Conservation (phyloP, 371 early-diverging fungal genomes). For the Phascolomyces articulosus region DNA sequence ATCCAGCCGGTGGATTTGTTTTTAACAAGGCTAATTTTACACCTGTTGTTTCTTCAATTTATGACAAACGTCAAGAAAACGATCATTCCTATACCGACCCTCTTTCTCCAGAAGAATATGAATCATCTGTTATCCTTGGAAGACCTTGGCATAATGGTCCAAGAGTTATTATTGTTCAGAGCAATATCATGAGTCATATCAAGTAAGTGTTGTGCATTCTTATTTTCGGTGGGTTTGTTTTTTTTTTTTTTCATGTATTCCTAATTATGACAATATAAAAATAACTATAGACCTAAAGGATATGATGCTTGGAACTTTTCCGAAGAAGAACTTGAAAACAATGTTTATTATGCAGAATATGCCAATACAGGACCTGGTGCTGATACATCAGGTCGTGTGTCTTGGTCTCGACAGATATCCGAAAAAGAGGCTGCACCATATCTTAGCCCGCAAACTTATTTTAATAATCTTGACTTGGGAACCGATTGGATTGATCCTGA, state of each 20-base stretch:
- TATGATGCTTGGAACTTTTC: slow-evolving; percentile 16
- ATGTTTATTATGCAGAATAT: slow-evolving; percentile 15
- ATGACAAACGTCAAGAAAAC: slow-evolving; percentile 18
- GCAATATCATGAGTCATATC: slow-evolving; percentile 12
- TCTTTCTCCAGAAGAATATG: slow-evolving; percentile 7
- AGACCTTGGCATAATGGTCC: slow-evolving; percentile 19
- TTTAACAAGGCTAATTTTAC: slow-evolving; percentile 10
- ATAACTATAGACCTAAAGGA: slow-evolving; percentile 10
- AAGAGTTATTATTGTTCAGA: slow-evolving; percentile 8
- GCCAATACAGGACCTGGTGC: slow-evolving; percentile 14
- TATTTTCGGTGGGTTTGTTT: no score
- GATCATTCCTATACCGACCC: slow-evolving; percentile 15
- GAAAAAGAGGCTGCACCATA: slow-evolving; percentile 12
- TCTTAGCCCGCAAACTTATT: slow-evolving; percentile 7
- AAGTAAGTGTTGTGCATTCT: slow-evolving; percentile 13
- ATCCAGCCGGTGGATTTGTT: slow-evolving; percentile 12
- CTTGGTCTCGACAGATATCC: slow-evolving; percentile 10
- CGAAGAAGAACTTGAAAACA: slow-evolving; percentile 10
- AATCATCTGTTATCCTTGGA: slow-evolving; percentile 8
- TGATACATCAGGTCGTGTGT: slow-evolving; percentile 13
- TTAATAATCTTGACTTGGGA: slow-evolving; percentile 8
- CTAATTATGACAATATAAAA: no score
- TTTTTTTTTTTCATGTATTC: neutral
- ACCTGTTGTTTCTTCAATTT: slow-evolving; percentile 16
- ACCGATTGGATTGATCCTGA: slow-evolving; percentile 12